A percentile compares a stretch with the other conserved stretches of the same genome.
These are phyloP conservation scores for Saturnispora quitensis DNA, from an alignment of 805 yeast species.

Conservation along the genomic window DNA sequence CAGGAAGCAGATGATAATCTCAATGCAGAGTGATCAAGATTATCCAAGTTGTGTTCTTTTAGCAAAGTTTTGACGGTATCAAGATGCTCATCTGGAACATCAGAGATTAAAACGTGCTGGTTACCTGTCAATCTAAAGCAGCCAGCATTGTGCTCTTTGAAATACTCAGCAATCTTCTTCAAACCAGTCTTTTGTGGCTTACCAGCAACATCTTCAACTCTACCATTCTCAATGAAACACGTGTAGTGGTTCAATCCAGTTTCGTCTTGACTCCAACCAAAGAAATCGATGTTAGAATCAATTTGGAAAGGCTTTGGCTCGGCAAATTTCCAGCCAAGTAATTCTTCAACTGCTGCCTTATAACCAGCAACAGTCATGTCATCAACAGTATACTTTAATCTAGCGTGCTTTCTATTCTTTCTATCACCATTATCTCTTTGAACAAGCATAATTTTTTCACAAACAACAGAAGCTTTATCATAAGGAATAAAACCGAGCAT, in stretches of 20 bases:
- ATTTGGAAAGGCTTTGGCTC: constrained; percentile 66
- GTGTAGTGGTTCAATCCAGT: constrained; percentile 82
- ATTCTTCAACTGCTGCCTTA: constrained; percentile 72
- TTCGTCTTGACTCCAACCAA: constrained; percentile 91
- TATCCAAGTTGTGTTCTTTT: constrained; percentile 71
- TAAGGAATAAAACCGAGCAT: constrained; percentile 65
- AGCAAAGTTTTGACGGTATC: constrained; percentile 52
- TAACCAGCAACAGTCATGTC: constrained; percentile 84
- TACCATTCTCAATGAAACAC: constrained; percentile 90
- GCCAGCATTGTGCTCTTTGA: constrained; percentile 55
- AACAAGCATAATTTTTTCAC: constrained; percentile 87
- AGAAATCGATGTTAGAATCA: constrained; percentile 80
- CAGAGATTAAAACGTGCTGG: constrained; percentile 79
- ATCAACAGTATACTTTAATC: constrained; percentile 94
- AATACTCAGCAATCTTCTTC: constrained; percentile 62
- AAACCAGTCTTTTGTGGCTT: constrained; percentile 86
- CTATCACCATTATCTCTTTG: constrained; percentile 96
- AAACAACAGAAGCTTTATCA: constrained; percentile 64
- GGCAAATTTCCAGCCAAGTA: constrained; percentile 67
- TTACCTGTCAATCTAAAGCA: constrained; percentile 93
- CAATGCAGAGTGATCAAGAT: constrained; percentile 63
- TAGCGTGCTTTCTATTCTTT: constrained; percentile 92
- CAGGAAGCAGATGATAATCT: constrained; percentile 91
- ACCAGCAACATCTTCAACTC: constrained; percentile 88
- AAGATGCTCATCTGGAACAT: constrained; percentile 61